phyloP scores from a whole-genome alignment of 2,329 filamentous ascomycete species.

The Penicillium sp. region DNA sequence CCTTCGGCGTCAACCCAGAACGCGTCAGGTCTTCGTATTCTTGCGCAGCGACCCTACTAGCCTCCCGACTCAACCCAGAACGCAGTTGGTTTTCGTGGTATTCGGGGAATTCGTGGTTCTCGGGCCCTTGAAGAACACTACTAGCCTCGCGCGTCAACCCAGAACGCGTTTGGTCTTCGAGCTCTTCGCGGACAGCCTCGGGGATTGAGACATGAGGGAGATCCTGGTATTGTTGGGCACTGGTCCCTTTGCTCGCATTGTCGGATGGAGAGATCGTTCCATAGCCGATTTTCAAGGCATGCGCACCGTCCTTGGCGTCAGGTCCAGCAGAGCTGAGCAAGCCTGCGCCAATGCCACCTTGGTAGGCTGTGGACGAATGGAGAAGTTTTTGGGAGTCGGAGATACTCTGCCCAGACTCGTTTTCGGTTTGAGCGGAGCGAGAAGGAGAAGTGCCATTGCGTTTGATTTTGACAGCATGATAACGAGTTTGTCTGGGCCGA shows the following conservation, averaged over 20 bases:
- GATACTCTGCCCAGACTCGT: constrained; percentile 44
- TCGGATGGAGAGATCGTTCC: constrained; percentile 46
- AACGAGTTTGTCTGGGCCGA: constrained; percentile 62
- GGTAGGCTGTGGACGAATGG: constrained; percentile 39
- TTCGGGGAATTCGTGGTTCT: background rate
- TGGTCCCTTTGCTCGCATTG: constrained; percentile 27
- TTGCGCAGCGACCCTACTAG: constrained; percentile 16
- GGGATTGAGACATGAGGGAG: constrained; percentile 32
- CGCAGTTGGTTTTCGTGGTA: constrained; percentile 1
- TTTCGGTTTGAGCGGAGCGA: constrained; percentile 37
- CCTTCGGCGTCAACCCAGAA: constrained; percentile 18
- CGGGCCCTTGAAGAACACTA: constrained; percentile 10
- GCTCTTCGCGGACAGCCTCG: constrained; percentile 34
- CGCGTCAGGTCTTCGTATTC: constrained; percentile 1
- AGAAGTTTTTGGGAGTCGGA: constrained; percentile 37
- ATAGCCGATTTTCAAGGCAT: constrained; percentile 60
- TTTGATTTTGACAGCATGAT: constrained; percentile 67
- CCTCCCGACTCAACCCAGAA: constrained; percentile 17
- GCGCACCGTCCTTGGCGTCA: constrained; percentile 66
- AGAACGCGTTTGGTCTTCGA: constrained; percentile 25
- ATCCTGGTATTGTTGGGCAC: constrained; percentile 26
- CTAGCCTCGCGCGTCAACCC: constrained; percentile 19
- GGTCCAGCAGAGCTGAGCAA: constrained; percentile 56
- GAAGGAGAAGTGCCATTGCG: constrained; percentile 48
- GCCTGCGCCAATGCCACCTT: constrained; percentile 57